Conservation (phyloP, 768 basidiomycete genomes). For the Myochromella boudieri region DNA sequence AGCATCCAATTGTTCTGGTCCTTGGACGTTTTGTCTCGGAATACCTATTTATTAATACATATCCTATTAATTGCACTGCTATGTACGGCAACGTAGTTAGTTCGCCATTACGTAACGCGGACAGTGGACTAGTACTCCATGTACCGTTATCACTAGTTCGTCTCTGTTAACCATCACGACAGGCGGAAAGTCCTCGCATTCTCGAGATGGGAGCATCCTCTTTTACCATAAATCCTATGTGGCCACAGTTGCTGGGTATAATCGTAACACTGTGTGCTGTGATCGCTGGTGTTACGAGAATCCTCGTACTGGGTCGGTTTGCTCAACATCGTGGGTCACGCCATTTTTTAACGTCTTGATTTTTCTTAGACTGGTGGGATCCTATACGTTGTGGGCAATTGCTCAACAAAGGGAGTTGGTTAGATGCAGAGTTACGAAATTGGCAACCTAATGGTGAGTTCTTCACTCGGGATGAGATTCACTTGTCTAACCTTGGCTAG, state of each 20-base stretch:
- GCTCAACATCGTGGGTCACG: neutral
- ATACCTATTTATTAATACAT: too few species aligned
- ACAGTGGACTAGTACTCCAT: too few species aligned
- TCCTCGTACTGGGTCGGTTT: conserved; percentile 23
- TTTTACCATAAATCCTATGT: conserved; percentile 35
- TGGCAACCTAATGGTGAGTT: conserved; percentile 88
- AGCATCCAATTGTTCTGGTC: neutral
- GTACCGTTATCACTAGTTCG: too few species aligned
- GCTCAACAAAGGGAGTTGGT: conserved; percentile 74
- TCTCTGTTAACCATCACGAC: neutral
- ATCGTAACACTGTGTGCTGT: conserved; percentile 34
- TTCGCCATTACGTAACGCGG: conserved; percentile 7
- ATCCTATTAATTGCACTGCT: too few species aligned
- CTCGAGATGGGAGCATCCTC: conserved; percentile 12
- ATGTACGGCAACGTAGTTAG: too few species aligned
- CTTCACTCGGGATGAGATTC: conserved; percentile 6
- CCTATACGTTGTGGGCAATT: conserved; percentile 72
- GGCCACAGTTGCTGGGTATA: conserved; percentile 44
- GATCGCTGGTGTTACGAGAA: conserved; percentile 39
- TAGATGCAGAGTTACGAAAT: conserved; percentile 61
- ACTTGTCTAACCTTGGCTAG: conserved; percentile 34
- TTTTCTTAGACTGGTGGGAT: conserved; percentile 62
- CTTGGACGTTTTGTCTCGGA: too few species aligned
- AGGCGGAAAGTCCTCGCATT: neutral
- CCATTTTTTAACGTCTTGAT: neutral